phyloP scores from a whole-genome alignment of 345 rosid species.

The Populus deltoides region DNA sequence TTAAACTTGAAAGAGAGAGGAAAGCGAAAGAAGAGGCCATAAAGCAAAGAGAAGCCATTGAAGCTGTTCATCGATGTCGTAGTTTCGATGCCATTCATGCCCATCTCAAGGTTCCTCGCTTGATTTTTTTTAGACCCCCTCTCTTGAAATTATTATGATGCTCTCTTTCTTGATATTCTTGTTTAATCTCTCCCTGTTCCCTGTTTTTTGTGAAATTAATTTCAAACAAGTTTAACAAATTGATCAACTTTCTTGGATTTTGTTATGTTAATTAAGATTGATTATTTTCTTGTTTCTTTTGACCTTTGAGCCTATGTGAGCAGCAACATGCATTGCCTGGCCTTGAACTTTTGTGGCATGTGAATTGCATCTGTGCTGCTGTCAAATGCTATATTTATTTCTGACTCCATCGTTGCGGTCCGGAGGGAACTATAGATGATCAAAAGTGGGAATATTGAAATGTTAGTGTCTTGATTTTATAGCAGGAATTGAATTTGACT shows the following conservation, averaged over 20 bases:
- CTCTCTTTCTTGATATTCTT: neutral
- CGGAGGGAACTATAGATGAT: neutral
- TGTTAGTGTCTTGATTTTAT: neutral
- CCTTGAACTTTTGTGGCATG: neutral
- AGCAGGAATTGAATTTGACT: neutral
- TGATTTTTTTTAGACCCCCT: neutral
- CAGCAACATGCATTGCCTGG: neutral
- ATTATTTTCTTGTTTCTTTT: too few species aligned
- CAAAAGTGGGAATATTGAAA: neutral
- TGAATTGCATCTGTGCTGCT: neutral
- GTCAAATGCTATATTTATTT: neutral
- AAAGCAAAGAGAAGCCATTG: conserved; percentile 81
- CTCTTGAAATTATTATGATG: neutral
- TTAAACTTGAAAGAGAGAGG: conserved; percentile 60
- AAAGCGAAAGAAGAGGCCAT: conserved; percentile 70
- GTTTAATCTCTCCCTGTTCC: neutral
- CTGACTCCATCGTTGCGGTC: too few species aligned
- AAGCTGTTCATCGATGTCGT: conserved; percentile 75
- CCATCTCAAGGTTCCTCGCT: conserved; percentile 55
- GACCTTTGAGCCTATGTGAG: neutral
- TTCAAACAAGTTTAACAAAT: neutral
- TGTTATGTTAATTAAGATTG: neutral
- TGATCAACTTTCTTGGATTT: neutral
- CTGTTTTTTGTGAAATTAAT: too few species aligned
- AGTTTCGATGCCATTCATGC: conserved; percentile 78